A percentile compares a stretch with the other conserved stretches of the same genome.
phyloP scores from a whole-genome alignment of 768 basidiomycete genomes.

The Trametes elegans region DNA sequence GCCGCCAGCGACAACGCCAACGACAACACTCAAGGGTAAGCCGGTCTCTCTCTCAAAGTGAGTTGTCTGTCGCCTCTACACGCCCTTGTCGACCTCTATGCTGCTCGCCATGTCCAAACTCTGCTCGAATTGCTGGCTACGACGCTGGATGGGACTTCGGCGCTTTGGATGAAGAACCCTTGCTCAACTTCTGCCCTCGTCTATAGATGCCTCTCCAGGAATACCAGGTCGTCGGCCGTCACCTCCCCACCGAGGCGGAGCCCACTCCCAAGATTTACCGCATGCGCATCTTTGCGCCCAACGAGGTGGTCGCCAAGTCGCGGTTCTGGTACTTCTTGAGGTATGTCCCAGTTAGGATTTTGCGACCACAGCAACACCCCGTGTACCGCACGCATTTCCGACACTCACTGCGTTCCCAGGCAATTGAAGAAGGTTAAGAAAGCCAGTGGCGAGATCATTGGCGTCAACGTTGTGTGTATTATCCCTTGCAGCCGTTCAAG shows the following conservation, averaged over 20 bases:
- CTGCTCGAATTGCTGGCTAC: conserved; percentile 5
- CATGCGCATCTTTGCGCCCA: conserved; percentile 99
- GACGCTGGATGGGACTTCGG: conserved; percentile 33
- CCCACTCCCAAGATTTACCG: conserved; percentile 98
- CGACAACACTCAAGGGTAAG: conserved; percentile 24
- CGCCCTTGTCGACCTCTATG: background rate
- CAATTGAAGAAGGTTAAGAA: conserved; percentile 99
- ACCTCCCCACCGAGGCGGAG: conserved; percentile 90
- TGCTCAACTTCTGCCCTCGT: conserved; percentile 12
- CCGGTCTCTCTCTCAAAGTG: conserved; percentile 21
- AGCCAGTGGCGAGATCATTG: conserved; percentile 98
- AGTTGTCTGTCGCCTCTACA: background rate
- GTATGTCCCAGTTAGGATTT: conserved; percentile 39
- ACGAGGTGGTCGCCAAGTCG: conserved; percentile 98
- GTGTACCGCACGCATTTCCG: background rate
- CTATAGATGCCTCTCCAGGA: conserved; percentile 77
- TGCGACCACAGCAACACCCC: background rate
- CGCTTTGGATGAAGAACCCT: conserved; percentile 24
- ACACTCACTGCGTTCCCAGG: conserved; percentile 38
- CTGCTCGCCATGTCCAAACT: conserved; percentile 3
- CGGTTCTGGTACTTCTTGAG: conserved; percentile 99
- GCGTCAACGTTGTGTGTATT: conserved; percentile 91
- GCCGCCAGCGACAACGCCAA: conserved; percentile 21
- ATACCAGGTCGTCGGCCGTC: conserved; percentile 97
- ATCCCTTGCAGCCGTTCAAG: conserved; percentile 72